These are phyloP conservation scores for Centrapalus pauciflorus DNA, from an alignment of 129 eudicot genomes.

Conservation along the genomic window DNA sequence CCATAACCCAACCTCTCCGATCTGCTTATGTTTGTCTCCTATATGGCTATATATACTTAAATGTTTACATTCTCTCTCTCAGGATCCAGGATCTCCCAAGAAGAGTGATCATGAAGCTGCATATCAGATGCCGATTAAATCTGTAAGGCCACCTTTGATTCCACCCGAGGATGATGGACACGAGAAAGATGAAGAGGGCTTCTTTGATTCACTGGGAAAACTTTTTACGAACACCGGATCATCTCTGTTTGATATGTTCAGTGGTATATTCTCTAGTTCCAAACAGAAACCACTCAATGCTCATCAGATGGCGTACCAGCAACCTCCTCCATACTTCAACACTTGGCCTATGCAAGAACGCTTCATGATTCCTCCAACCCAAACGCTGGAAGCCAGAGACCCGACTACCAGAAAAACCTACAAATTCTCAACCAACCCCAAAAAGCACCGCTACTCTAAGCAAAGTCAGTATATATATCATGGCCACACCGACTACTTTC, in stretches of 20 bases:
- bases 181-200: slow-evolving; percentile 48
- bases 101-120: slow-evolving; percentile 35
- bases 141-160: slow-evolving; percentile 48
- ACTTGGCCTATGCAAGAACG: slow-evolving; percentile 63
- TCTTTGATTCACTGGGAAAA: slow-evolving; percentile 46
- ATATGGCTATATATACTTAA: too few relatives aligned
- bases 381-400: slow-evolving; percentile 36
- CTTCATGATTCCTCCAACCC: slow-evolving; percentile 49
- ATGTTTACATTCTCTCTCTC: neutral
- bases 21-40: too few relatives aligned
- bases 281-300: slow-evolving; percentile 23
- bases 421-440: slow-evolving; percentile 27
- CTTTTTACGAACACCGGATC: slow-evolving; percentile 46
- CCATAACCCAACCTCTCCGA: too few relatives aligned
- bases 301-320: slow-evolving; percentile 32
- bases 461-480: slow-evolving; percentile 29
- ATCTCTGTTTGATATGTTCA: slow-evolving; percentile 37
- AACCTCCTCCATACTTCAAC: slow-evolving; percentile 19
- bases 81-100: slow-evolving; percentile 36
- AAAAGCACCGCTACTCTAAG: slow-evolving; percentile 32
- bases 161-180: slow-evolving; percentile 63
- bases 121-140: slow-evolving; percentile 32
- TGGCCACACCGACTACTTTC: slow-evolving; percentile 27
- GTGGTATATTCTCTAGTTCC: slow-evolving; percentile 41
- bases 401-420: slow-evolving; percentile 41